Evolutionary conservation across 75 land plant species (phyloP).

Genomic region (Sequoia sempervirens): DNA sequence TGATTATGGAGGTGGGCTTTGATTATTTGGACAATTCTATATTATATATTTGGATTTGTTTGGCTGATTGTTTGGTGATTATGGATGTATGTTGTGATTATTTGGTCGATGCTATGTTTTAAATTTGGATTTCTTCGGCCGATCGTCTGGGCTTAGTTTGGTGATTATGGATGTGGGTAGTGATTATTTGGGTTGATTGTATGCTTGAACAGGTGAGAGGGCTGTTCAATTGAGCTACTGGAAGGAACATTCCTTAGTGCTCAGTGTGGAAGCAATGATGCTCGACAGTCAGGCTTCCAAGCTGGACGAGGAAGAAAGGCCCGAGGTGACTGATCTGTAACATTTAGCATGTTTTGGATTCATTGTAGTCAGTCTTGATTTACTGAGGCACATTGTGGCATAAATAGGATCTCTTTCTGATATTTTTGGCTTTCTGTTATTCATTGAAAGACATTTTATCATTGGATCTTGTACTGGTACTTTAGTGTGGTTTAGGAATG

Average conservation of each 20-base stretch:
- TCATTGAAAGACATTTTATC: neutral
- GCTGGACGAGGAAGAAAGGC: slow-evolving; percentile 92
- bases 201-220: slow-evolving; percentile 40
- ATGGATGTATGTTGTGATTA: neutral
- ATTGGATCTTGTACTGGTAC: neutral
- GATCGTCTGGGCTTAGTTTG: neutral
- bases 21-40: neutral
- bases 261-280: slow-evolving; percentile 97
- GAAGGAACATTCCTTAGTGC: slow-evolving; percentile 77
- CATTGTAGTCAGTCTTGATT: neutral
- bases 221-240: slow-evolving; percentile 76
- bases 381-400: neutral
- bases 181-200: neutral
- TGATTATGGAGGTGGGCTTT: neutral
- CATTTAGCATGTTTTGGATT: neutral
- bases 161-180: neutral
- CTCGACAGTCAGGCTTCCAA: slow-evolving; percentile 89
- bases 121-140: neutral
- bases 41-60: neutral
- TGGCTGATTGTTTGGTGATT: neutral
- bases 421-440: neutral
- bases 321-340: slow-evolving; percentile 54
- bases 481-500: neutral
- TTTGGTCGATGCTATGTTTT: neutral
- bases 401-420: neutral